Evolutionary conservation across 164 flowering plant genomes (phyloP), one percentile per base, ranked within the genome.

Genomic region (Saururus chinensis): DNA sequence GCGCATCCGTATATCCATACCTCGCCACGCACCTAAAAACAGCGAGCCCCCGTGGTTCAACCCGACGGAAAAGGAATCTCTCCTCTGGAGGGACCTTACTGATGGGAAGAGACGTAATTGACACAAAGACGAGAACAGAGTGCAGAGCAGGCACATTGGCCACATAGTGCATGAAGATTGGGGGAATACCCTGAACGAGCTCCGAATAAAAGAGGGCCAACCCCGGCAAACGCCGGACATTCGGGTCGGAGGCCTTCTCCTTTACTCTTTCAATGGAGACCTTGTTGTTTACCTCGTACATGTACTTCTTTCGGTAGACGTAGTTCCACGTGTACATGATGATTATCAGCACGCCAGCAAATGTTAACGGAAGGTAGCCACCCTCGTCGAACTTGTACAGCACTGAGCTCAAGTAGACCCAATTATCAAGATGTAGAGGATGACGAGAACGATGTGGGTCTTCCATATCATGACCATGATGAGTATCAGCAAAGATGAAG

Each of bases 381-480:
- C 97, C 97, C 65, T 79, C 71, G 42, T 72, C 66, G 56, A 90
- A 83, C 59, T 88, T 88, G 81, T 82, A 86, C 30, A 88, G 88
- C 37, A 82, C 88, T 0, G 97, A 82, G 45, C 84, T 84, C 26
- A 91, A 60, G 48, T 65, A 65, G 40, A 65, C 21, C 81, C 76
- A 25, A 90, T 76, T 56, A 77, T n/a, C 0, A 81, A 40, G 13
- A 84, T 62, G 26, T 74, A 90, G 4, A 52, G 1, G 14, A 82
- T 68, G 0, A 86, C 64, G 0, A 80, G 58, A 10, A 73, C n/a
- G 22, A 88, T 79, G 62, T 80, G 68, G 9, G 81, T 79, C 60
- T 91, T 88, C 96, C 97, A 88, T 68, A 91, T 85, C 83, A 86
- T 69, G 5, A 87, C 57, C 98, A 88, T 91, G 59, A 91, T 62